Conservation (phyloP, 768 basidiomycete genomes). For the Paxillus ammoniavirescens region DNA sequence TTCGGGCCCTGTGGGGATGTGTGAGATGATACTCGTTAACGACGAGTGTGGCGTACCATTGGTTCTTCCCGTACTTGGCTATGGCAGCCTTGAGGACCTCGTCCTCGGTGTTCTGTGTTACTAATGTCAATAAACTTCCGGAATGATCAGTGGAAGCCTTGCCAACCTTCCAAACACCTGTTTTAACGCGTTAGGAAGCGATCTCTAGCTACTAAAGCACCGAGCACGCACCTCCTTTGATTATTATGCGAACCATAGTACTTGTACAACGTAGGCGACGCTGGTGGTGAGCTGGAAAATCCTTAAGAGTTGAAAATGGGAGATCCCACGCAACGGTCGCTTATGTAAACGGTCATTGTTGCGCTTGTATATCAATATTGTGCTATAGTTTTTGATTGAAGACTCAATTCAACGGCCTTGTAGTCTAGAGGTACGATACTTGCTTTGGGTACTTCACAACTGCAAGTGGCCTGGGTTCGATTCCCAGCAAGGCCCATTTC, state of each 20-base stretch:
- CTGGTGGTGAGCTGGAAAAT: too few species aligned
- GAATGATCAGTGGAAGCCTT: not conserved
- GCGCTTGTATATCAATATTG: too few species aligned
- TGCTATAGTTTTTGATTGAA: too few species aligned
- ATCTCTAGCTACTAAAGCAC: not conserved
- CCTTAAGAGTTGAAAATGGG: too few species aligned
- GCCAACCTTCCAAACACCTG: conserved; percentile 81
- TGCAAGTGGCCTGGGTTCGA: conserved; percentile 42
- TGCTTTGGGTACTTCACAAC: conserved; percentile 31
- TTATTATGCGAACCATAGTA: conserved; percentile 83
- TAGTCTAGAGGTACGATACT: conserved; percentile 40
- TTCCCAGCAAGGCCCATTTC: conserved; percentile 36
- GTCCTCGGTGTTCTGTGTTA: conserved; percentile 84
- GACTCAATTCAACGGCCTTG: conserved; percentile 16
- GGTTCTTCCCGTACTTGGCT: conserved; percentile 95
- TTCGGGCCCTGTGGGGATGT: conserved; percentile 72
- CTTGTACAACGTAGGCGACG: not conserved
- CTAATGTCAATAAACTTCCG: conserved; percentile 7
- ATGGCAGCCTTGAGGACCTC: conserved; percentile 99
- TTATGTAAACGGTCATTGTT: too few species aligned
- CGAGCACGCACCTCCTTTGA: conserved; percentile 71
- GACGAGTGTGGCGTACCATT: conserved; percentile 54
- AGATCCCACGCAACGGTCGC: too few species aligned
- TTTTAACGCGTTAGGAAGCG: conserved; percentile 1
- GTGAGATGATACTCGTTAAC: not conserved